Evolutionary conservation across 2,329 filamentous ascomycete species (phyloP).

Genomic region (Emergomyces africanus): DNA sequence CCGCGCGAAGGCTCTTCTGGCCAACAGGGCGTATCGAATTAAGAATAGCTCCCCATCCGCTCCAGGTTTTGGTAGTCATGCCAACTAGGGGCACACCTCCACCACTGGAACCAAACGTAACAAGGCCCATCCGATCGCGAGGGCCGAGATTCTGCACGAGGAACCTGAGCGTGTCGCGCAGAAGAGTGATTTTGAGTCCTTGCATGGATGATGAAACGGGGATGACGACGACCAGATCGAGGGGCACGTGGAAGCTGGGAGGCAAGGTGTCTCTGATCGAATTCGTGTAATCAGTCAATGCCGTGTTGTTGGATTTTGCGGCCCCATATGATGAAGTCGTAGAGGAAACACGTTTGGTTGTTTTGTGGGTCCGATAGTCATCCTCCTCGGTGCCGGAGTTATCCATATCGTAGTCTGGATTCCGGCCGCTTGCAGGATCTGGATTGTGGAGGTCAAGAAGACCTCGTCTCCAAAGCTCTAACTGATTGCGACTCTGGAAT

Average conservation of each 20-base stretch:
- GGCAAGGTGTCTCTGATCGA: constrained; percentile 39
- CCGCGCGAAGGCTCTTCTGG: constrained; percentile 90
- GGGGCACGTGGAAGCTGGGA: constrained; percentile 64
- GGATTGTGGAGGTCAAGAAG: constrained; percentile 69
- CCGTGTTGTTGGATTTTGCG: constrained; percentile 72
- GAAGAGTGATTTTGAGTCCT: constrained; percentile 92
- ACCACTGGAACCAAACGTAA: constrained; percentile 90
- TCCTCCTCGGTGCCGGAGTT: constrained; percentile 80
- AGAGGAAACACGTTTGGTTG: constrained; percentile 65
- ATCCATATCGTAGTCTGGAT: constrained; percentile 63
- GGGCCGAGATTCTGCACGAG: constrained; percentile 83
- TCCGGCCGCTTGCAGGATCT: constrained; percentile 42
- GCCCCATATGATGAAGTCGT: constrained; percentile 65
- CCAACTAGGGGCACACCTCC: constrained; percentile 93
- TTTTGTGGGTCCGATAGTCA: constrained; percentile 51
- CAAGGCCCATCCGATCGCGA: constrained; percentile 88
- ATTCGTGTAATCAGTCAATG: constrained; percentile 82
- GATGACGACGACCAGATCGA: constrained; percentile 93
- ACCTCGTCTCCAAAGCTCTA: constrained; percentile 84
- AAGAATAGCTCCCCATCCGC: constrained; percentile 76
- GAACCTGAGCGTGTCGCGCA: constrained; percentile 84
- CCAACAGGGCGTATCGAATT: constrained; percentile 83
- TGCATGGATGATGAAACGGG: constrained; percentile 98
- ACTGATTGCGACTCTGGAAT: constrained; percentile 69
- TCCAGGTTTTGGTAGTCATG: constrained; percentile 94